Evolutionary conservation across 441 rosid species (phyloP).

Genomic region (Lepidium campestre): DNA sequence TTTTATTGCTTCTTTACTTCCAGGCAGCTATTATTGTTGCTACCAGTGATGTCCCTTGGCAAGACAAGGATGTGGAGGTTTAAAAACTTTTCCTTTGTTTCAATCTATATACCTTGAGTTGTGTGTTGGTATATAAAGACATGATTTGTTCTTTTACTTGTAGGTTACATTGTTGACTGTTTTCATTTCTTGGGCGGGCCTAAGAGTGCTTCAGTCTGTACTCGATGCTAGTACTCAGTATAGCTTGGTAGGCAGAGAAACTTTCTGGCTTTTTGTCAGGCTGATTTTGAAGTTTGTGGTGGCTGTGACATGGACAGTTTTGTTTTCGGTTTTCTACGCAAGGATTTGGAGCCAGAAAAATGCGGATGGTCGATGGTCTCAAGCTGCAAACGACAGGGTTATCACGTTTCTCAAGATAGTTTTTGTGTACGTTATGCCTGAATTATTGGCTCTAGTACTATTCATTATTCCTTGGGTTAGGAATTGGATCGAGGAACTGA

Average conservation of each 20-base stretch:
- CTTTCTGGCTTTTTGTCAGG: constrained; percentile 45
- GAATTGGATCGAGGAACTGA: constrained; percentile 55
- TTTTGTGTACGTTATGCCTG: constrained; percentile 49
- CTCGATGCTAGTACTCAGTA: constrained; percentile 71
- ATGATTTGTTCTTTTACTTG: constrained; percentile 13
- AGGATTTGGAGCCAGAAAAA: constrained; percentile 63
- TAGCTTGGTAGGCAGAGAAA: constrained; percentile 55
- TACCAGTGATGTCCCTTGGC: constrained; percentile 47
- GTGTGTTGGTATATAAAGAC: not conserved
- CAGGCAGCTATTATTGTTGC: constrained; percentile 63
- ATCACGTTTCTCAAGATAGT: constrained; percentile 43
- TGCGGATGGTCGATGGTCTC: constrained; percentile 39
- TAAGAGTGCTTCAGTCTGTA: constrained; percentile 54
- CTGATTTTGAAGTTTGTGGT: constrained; percentile 49
- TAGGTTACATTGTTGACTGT: constrained; percentile 55
- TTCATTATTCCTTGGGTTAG: constrained; percentile 60
- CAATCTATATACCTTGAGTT: not conserved
- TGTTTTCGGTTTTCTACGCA: constrained; percentile 50
- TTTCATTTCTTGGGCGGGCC: constrained; percentile 62
- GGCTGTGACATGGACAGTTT: constrained; percentile 48
- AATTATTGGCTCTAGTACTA: constrained; percentile 40
- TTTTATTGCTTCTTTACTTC: constrained; percentile 44
- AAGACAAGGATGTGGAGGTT: constrained; percentile 40
- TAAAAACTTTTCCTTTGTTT: not conserved
- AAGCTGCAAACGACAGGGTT: constrained; percentile 41